Base-by-base conservation (phyloP, 805 yeast species). In the Ogataea methanolica region DNA sequence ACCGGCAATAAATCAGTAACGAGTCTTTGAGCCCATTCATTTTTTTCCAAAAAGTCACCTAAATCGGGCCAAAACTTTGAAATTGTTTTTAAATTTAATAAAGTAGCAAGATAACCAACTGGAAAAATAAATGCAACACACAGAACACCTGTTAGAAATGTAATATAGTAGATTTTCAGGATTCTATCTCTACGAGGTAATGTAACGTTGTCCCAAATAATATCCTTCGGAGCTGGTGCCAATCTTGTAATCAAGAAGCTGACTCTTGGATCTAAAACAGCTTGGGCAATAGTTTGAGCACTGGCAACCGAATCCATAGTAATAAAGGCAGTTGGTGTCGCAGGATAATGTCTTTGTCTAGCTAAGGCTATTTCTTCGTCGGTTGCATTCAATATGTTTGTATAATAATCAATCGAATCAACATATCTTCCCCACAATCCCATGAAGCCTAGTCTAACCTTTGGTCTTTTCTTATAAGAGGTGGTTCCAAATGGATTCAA, bases 211-310 rank as follows among this genome's bases (percentile, higher is more conserved):
- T 82, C 86, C 99, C 99, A 92, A 37, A 88, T 82, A 22, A 92
- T 85, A 63, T 92, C 99, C 59, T 86, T 92, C 4, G 98, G 98
- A 1, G 98, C 96, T 0, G 98, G 98, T 0, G 98, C 98, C 47
- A 90, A 69, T 37, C 78, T 73, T 4, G 96, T 86, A 34, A 91
- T 87, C 45, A 94, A 70, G 48, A 82, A 87, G 61, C 87, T 84
- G 7, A 94, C 89, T 48, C 87, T 78, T 0, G 97, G 97, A 61
- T 91, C 97, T 48, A 94, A 65, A 0, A 92, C 91, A 0, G 97
- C 94, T 64, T 94, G 99, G 0, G 97, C 97, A 29, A 94, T 84
- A 88, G 90, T 85, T 64, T 92, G 99, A 2, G 98, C 97, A 55
- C 90, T 83, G 0, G 97, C 96, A 3, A 90, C 97, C 0, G 94